Conservation (phyloP, 2,329 filamentous ascomycete species). For the Venturia carpophila region DNA sequence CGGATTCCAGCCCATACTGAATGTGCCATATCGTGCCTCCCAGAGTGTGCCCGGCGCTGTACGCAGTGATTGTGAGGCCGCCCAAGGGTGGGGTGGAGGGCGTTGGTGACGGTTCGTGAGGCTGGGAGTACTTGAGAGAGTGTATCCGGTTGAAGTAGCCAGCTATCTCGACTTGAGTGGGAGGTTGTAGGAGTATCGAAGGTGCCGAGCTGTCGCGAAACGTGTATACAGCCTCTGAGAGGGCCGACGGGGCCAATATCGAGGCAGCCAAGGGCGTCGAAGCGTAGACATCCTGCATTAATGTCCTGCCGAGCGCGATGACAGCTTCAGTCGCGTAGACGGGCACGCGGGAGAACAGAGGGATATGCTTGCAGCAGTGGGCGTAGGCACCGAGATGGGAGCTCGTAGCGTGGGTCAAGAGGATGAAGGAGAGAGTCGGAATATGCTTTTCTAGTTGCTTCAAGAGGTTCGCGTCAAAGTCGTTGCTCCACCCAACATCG, state of each 20-base stretch:
- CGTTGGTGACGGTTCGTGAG: conserved; percentile 79
- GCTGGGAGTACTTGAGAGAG: conserved; percentile 92
- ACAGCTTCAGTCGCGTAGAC: conserved; percentile 92
- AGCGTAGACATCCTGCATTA: conserved; percentile 85
- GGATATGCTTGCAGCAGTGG: conserved; percentile 95
- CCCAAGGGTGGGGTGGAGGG: conserved; percentile 84
- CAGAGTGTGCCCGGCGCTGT: conserved; percentile 90
- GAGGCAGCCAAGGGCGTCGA: conserved; percentile 84
- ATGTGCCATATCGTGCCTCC: conserved; percentile 99
- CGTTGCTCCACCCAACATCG: conserved; percentile 92
- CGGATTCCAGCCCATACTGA: conserved; percentile 90
- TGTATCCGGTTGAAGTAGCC: conserved; percentile 87
- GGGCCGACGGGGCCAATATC: conserved; percentile 63
- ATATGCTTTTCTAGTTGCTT: conserved; percentile 89
- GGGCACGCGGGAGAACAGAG: conserved; percentile 82
- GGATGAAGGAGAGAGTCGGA: conserved; percentile 83
- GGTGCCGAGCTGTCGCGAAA: conserved; percentile 37
- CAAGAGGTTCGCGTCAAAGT: conserved; percentile 74
- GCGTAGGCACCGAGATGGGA: conserved; percentile 89
- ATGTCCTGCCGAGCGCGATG: conserved; percentile 81
- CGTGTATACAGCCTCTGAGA: conserved; percentile 55
- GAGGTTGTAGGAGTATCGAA: conserved; percentile 56
- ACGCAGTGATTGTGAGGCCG: conserved; percentile 88
- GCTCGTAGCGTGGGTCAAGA: conserved; percentile 88
- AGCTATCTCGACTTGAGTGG: conserved; percentile 80